Evolutionary conservation across 192 early-diverging fungal genomes (phyloP), one percentile per base, ranked within the genome.

Genomic region (Geranomyces variabilis): DNA sequence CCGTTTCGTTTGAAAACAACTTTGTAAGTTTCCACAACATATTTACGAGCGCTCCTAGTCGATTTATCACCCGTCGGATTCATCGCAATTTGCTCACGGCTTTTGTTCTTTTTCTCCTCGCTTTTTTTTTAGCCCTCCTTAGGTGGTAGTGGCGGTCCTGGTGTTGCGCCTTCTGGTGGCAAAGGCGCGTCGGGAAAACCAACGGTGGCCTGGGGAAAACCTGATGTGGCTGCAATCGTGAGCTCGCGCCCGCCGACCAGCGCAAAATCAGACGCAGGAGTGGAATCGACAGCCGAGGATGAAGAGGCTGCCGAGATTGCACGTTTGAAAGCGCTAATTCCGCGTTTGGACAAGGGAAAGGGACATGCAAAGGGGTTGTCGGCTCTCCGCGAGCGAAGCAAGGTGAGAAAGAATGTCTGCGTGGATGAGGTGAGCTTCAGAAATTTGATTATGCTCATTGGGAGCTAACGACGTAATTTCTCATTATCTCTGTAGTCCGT

Each of bases 261-360:
- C 17, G 28, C n/a, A 15, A 57, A 34, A n/a, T 15, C 45, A 8
- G 70, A 63, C 10, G 17, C 28, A 7, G 59, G 47, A 30, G 48
- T 46, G 31, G 63, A 72, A 14, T 19, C 36, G 12, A 28, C 31
- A 4, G 44, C 24, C 1, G 53, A 74, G 19, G 64, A 74, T 53
- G 72, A 67, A n/a, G 72, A 74, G 33, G 72, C 72, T 17, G 72
- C 72, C 17, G 72, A 74, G 30, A 74, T 74, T 59, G 72, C 72
- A 6, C 47, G 72, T 3, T 47, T 74, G 53, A 74, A 74, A 47
- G 72, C 72, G 21, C 57, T 74, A 30, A 67, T 74, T 44, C 72
- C 72, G n/a, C 67, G 47, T 22, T 36, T 74, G 17, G 57, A 74
- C 46, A 58, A 66, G 36, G 64, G 64, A 19, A 74, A 74, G 41